Conservation (phyloP, 2,329 filamentous ascomycete species). For the Exophiala bonariae region DNA sequence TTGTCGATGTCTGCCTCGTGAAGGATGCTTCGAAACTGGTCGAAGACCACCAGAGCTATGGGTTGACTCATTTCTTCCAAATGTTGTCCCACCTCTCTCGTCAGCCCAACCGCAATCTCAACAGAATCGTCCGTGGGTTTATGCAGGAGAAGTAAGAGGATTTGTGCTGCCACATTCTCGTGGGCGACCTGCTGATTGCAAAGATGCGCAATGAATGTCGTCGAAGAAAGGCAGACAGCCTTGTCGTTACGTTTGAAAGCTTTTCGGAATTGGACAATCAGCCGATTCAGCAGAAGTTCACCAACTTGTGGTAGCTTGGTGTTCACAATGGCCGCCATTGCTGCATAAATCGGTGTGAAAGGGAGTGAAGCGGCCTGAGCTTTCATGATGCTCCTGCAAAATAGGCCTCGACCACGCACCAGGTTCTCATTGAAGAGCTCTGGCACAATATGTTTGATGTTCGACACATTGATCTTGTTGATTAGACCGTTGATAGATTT, state of each 20-base stretch:
- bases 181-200: slow-evolving; percentile 96
- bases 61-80: slow-evolving; percentile 91
- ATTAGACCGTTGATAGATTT: slow-evolving; percentile 98
- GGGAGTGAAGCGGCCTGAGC: slow-evolving; percentile 93
- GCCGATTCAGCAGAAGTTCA: slow-evolving; percentile 79
- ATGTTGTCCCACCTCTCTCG: slow-evolving; percentile 88
- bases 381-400: slow-evolving; percentile 97
- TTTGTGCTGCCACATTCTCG: slow-evolving; percentile 90
- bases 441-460: slow-evolving; percentile 96
- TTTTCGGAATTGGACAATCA: slow-evolving; percentile 92
- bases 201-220: slow-evolving; percentile 91
- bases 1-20: slow-evolving; percentile 98
- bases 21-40: slow-evolving; percentile 91
- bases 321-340: slow-evolving; percentile 95
- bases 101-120: slow-evolving; percentile 93
- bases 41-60: slow-evolving; percentile 87
- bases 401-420: slow-evolving; percentile 84
- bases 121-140: slow-evolving; percentile 97
- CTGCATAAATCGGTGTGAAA: slow-evolving; percentile 94
- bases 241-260: slow-evolving; percentile 97
- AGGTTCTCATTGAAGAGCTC: slow-evolving; percentile 96
- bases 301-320: slow-evolving; percentile 95
- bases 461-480: slow-evolving; percentile 98
- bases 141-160: slow-evolving; percentile 84
- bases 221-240: slow-evolving; percentile 87